Evolutionary conservation across 768 basidiomycete genomes (phyloP), one percentile per base, ranked within the genome.

Genomic region (Postia placenta): DNA sequence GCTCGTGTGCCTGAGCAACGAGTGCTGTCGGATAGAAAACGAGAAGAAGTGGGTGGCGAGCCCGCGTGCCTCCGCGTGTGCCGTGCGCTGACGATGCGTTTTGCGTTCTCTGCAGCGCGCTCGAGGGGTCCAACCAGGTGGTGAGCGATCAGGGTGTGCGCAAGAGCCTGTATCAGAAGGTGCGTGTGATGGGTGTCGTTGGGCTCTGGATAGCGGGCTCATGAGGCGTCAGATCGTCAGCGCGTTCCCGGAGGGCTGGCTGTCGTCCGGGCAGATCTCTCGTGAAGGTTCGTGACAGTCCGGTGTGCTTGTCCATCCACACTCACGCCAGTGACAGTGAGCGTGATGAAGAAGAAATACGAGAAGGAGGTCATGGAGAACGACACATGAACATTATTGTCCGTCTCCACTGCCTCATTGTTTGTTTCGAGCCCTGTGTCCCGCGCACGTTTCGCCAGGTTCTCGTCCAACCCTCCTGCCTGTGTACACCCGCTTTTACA

Each of bases 201-300:
- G n/a, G n/a, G n/a, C n/a, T n/a, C n/a, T n/a, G n/a, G n/a, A n/a
- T n/a, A n/a, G n/a, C n/a, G n/a, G n/a, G n/a, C n/a, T n/a, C n/a
- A n/a, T n/a, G n/a, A n/a, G n/a, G n/a, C n/a, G n/a, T n/a, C n/a
- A 83, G 81, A 89, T 92, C 49, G 84, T 91, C 0, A 76, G 74
- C n/a, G 80, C 80, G 1, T 92, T 88, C 65, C 90, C 89, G 0
- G 72, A 82, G 0, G 87, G 87, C 11, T 92, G 90, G 90, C 80
- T 92, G 70, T 81, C 83, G 24, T 88, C 87, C 2, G 86, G 88
- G 2, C 86, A 89, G 64, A 87, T 92, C 51, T 90, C 87, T 27
- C 75, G 90, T 59, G 90, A 92, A 73, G 86, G 88, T 90, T 44
- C 28, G 83, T 65, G 12, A 39, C 33, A 30, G 20, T 11, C 17